Percentiles rank a stretch among this genome's conserved stretches.
Evolutionary conservation across 179 eudicot genomes (phyloP).

Genomic region (Heliamphora pulchella): DNA sequence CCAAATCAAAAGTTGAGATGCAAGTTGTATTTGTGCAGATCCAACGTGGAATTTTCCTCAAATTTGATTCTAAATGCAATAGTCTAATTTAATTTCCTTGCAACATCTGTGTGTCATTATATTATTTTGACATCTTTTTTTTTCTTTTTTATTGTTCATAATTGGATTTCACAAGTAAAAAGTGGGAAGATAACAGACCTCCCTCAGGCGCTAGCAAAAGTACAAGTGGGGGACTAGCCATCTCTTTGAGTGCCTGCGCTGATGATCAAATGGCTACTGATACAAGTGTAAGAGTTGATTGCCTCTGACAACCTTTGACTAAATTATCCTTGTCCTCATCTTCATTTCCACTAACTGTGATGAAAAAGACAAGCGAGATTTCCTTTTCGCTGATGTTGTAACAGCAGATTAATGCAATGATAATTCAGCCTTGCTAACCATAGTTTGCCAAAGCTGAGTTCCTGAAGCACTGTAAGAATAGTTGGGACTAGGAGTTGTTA

Average conservation of each 20-base stretch:
- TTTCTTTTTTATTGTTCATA: background rate
- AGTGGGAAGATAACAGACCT: conserved; percentile 47
- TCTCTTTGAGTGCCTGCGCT: conserved; percentile 72
- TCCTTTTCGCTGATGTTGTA: background rate
- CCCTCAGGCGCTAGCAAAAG: conserved; percentile 53
- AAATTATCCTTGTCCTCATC: background rate
- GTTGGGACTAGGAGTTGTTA: background rate
- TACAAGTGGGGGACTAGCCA: conserved; percentile 60
- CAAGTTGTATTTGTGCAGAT: no score
- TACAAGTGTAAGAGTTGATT: conserved; percentile 43
- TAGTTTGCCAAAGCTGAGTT: background rate
- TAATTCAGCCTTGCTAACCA: no score
- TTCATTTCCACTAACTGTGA: conserved; percentile 10
- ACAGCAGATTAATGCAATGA: no score
- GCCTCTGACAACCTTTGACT: background rate
- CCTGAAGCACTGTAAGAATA: background rate
- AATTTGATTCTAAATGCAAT: no score
- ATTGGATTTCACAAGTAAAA: conserved; percentile 25
- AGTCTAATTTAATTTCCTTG: no score
- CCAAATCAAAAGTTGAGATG: no score
- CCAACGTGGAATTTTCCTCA: no score
- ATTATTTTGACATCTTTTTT: background rate
- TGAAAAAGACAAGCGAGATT: background rate
- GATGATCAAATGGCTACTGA: conserved; percentile 75
- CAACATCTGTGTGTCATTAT: no score